Base-by-base conservation (phyloP, 257 asterid species). In the Ehretia macrophylla region DNA sequence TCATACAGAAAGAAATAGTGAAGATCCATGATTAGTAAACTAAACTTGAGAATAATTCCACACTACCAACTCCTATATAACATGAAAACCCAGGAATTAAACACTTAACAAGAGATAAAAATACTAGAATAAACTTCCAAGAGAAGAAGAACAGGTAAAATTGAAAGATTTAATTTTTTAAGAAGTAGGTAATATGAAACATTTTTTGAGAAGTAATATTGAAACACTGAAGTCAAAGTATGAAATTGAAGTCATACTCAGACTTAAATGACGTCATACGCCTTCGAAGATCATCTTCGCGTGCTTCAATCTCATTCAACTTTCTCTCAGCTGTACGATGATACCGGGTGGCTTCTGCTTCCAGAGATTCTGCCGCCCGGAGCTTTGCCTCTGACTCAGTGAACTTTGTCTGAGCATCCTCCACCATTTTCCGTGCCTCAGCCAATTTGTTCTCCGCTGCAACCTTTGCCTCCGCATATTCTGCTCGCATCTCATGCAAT, bases 211-310 rank as follows among this genome's bases (percentile, higher is more conserved):
- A 0, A n/a, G 52, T 47, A 10, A 46, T 46, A 8, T 46, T 38
- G 46, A 21, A 37, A 27, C 70, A 40, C 17, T 0, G 8, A 11
- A 44, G 45, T 37, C 32, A 48, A 49, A 47, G 35, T 57, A 23
- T 19, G 64, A 64, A 58, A 54, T 10, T 48, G 71, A 55, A 70
- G 68, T 64, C 97, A 54, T 82, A 93, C 99, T 89, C 95, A 20
- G 92, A 66, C 58, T 93, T 87, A 35, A 90, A 86, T 21, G 88
- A 68, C 68, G 65, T 59, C 55, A 77, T 82, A 47, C 74, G 85
- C 72, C 94, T 85, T 70, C 99, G 71, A 62, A 89, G 83, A 72
- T 89, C 96, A 85, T 93, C 99, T 71, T 93, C 97, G 19, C 96
- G 92, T 57, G 81, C 92, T 81, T 89, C 95, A 70, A 87, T 89